Evolutionary conservation across 495 filamentous ascomycete species (phyloP).

Genomic region (Penicillium longicatenatum): DNA sequence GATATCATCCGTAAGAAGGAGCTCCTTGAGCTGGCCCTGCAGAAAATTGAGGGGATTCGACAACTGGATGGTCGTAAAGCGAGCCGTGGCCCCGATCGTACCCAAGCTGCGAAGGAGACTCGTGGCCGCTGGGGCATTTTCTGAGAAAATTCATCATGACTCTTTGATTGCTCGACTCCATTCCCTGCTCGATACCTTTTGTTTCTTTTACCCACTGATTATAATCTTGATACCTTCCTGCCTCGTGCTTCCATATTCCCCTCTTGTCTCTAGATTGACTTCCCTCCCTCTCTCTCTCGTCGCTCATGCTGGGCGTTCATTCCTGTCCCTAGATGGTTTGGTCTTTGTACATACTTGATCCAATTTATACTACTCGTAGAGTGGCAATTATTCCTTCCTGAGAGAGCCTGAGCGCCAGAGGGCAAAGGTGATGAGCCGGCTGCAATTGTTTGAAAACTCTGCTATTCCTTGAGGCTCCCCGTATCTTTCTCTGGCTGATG

Average conservation of each 20-base stretch:
- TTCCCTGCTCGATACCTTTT: constrained; percentile 20
- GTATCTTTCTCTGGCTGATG: no score
- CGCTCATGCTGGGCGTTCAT: constrained; percentile 4
- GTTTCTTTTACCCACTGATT: constrained; percentile 2
- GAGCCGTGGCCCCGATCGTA: constrained; percentile 32
- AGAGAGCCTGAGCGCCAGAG: no score
- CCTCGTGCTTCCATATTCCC: constrained; percentile 13
- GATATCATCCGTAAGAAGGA: constrained; percentile 92
- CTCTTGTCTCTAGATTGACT: constrained; percentile 7
- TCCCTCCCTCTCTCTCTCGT: constrained; percentile 1
- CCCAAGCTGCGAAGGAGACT: constrained; percentile 31
- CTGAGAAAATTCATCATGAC: constrained; percentile 22
- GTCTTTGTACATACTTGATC: constrained; percentile 16
- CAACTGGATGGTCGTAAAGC: constrained; percentile 63
- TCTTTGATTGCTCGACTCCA: constrained; percentile 10
- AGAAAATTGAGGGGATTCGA: constrained; percentile 89
- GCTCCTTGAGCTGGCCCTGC: constrained; percentile 84
- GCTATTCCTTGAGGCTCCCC: no score
- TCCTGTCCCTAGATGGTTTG: constrained; percentile 13
- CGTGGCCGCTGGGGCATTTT: constrained; percentile 47
- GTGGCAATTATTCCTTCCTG: background rate
- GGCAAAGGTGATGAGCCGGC: no score
- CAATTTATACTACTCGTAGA: background rate
- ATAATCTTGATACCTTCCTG: constrained; percentile 8
- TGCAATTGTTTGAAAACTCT: no score